Percentiles rank a stretch among this genome's conserved stretches.
phyloP scores from a whole-genome alignment of 2,329 filamentous ascomycete genomes.

The Diaporthe citrichinensis region DNA sequence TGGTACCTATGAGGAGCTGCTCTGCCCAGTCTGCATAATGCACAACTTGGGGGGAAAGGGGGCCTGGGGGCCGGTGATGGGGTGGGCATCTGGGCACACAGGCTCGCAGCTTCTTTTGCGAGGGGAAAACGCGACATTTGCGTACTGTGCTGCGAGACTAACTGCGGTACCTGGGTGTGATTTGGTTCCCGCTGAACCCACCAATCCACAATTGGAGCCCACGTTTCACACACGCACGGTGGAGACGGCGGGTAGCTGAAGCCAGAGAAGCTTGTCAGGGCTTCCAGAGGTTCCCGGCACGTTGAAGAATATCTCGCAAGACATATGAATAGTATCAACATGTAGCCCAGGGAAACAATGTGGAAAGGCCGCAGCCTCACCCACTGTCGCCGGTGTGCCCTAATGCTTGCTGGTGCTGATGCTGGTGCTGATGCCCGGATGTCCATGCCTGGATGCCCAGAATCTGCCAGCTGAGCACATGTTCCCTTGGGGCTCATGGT shows the following conservation, averaged over 20 bases:
- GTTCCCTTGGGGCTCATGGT: conserved; percentile 13
- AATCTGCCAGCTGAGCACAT: conserved; percentile 6
- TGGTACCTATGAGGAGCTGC: conserved; percentile 31
- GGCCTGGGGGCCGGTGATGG: conserved; percentile 16
- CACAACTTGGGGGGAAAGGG: conserved; percentile 30
- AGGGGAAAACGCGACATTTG: conserved; percentile 9
- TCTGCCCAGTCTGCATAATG: conserved; percentile 33
- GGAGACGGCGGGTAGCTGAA: conserved; percentile 39
- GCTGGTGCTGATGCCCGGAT: neutral
- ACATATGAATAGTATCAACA: neutral
- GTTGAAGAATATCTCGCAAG: conserved; percentile 2
- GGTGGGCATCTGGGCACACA: conserved; percentile 24
- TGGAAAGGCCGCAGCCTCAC: neutral
- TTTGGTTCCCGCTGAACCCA: conserved; percentile 35
- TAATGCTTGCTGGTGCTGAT: neutral
- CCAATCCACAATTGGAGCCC: conserved; percentile 37
- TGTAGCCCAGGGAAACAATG: neutral
- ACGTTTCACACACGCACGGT: conserved; percentile 40
- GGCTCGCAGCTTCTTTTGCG: neutral
- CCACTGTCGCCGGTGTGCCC: neutral
- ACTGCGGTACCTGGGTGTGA: conserved; percentile 7
- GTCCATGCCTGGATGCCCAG: neutral
- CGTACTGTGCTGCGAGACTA: conserved; percentile 3
- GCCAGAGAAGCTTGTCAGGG: conserved; percentile 18
- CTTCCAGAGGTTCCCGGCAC: neutral